Evolutionary conservation across 139 green algal species (phyloP), one percentile per base, ranked within the genome.

Genomic region (Parachlorella kessleri): DNA sequence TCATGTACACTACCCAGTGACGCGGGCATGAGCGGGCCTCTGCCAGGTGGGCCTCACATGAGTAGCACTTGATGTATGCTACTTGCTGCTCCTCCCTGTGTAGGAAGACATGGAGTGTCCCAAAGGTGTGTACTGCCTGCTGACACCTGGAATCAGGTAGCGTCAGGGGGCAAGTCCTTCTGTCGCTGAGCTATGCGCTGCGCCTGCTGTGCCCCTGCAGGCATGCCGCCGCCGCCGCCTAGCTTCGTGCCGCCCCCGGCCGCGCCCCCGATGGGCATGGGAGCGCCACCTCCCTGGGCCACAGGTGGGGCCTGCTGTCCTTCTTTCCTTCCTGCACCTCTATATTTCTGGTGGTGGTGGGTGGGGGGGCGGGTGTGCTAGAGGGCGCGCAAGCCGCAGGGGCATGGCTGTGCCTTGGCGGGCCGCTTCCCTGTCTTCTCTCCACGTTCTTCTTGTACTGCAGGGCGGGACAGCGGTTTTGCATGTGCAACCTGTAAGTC

Each of bases 251-350:
- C 40, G 39, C 69, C 40, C 6, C 69, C 69, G 28, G 24, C 69
- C 32, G 7, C 41, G 30, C 9, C 6, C 18, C 14, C 5, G 8
- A 53, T 70, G 73, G 73, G 48, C 48, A 59, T 59, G 69, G 14
- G 6, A 66, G 14, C 65, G 30, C 76, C 76, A 6, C 76, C 76
- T 0, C 78, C 74, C 1, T 80, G 74, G 74, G 74, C 64, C 74
- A 80, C 65, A 54, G 48, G 71, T 8, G 42, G 26, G 48, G 14
- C 48, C 48, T 18, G 48, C 48, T 28, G 48, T 59, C 48, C 21
- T 59, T 59, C 0, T 59, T 59, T 59, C 48, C 21, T 59, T 59
- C 48, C 21, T 59, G 14, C 48, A 28, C 21, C 48, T 18, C 48
- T 59, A 28, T 0, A 28, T 59, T 59, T 18, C 21, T 59, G 14